These are phyloP conservation scores for Sporothrix pseudoabietina DNA, from an alignment of 2,329 filamentous ascomycete species.

Conservation along the genomic window DNA sequence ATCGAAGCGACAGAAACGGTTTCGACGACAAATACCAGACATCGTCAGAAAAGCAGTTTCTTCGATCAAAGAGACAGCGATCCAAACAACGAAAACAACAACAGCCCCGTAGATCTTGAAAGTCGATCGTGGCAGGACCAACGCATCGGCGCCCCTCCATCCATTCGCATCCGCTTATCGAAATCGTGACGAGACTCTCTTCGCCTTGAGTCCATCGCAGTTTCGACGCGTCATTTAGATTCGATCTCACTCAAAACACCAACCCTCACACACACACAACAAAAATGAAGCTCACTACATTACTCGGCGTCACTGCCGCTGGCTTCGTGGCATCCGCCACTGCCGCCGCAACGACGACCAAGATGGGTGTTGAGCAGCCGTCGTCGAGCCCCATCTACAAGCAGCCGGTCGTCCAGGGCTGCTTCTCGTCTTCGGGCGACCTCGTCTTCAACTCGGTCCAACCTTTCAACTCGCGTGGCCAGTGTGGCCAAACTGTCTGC, in stretches of 20 bases:
- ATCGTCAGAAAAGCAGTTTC: neutral
- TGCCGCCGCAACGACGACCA: constrained; percentile 27
- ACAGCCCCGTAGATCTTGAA: neutral
- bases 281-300: constrained; percentile 32
- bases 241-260: neutral
- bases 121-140: constrained; percentile 32
- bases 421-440: constrained; percentile 51
- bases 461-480: constrained; percentile 47
- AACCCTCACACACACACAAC: neutral
- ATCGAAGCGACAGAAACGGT: neutral
- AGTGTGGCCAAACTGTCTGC: constrained; percentile 48
- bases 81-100: neutral
- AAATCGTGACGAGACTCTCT: neutral
- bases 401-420: constrained; percentile 53
- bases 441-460: constrained; percentile 38
- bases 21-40: neutral
- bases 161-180: neutral
- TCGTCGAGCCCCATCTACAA: constrained; percentile 43
- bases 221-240: constrained; percentile 17
- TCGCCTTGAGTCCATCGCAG: neutral
- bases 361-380: constrained; percentile 44
- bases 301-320: constrained; percentile 32
- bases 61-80: neutral
- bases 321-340: constrained; percentile 28
- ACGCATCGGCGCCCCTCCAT: constrained; percentile 14